phyloP scores from a whole-genome alignment of 805 yeast species.

The Candida vartiovaarae region DNA sequence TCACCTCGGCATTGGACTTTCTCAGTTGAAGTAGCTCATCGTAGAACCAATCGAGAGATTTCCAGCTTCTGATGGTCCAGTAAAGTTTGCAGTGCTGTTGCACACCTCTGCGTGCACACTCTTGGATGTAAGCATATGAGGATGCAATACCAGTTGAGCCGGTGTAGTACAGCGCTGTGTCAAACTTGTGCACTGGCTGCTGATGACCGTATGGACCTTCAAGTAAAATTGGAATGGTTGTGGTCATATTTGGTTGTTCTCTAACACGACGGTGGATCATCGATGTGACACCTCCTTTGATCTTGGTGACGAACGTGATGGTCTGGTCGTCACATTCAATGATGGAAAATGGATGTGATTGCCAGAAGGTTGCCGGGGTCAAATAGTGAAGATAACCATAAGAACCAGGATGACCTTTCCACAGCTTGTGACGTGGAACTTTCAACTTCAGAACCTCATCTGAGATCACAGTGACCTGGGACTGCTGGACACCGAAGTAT shows the following conservation, averaged over 20 bases:
- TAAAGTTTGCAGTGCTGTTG: conserved; percentile 38
- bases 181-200: conserved; percentile 29
- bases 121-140: conserved; percentile 34
- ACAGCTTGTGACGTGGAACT: conserved; percentile 34
- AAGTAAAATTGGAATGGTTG: conserved; percentile 31
- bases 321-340: conserved; percentile 33
- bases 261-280: conserved; percentile 23
- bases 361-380: conserved; percentile 48
- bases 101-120: conserved; percentile 15
- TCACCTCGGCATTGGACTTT: conserved; percentile 7
- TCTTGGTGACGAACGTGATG: conserved; percentile 40
- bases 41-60: conserved; percentile 44
- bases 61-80: conserved; percentile 58
- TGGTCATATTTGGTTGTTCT: conserved; percentile 20
- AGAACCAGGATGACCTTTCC: conserved; percentile 51
- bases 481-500: conserved; percentile 19
- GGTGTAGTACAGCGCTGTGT: conserved; percentile 36
- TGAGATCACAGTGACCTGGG: conserved; percentile 22
- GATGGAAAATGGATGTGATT: conserved; percentile 69
- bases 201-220: conserved; percentile 61
- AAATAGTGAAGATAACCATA: conserved; percentile 53
- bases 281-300: conserved; percentile 46
- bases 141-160: conserved; percentile 52
- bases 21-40: conserved; percentile 34
- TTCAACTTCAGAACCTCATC: conserved; percentile 40